A percentile compares a stretch with the other conserved stretches of the same genome.
Evolutionary conservation across 2,329 filamentous ascomycete genomes (phyloP).

Genomic region (Golovinomyces cichoracearum): DNA sequence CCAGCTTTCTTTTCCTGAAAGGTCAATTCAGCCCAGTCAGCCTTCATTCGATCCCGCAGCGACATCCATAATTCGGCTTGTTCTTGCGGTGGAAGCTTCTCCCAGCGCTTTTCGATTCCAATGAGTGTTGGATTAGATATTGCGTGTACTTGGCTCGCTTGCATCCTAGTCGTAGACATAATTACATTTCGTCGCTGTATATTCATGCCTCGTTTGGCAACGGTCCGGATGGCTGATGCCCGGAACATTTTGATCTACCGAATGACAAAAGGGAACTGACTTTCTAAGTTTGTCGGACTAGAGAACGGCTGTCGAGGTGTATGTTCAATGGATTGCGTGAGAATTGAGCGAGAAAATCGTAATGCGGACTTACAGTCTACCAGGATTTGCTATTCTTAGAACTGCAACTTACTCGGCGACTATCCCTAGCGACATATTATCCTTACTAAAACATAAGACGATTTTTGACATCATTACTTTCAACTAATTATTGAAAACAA

Average conservation of each 20-base stretch:
- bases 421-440: too few species aligned
- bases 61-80: slow-evolving; percentile 99
- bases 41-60: slow-evolving; percentile 95
- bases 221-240: background rate
- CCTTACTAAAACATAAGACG: too few species aligned
- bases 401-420: too few species aligned
- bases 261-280: too few species aligned
- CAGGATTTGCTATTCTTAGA: too few species aligned
- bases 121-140: slow-evolving; percentile 94
- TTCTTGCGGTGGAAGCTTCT: slow-evolving; percentile 90
- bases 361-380: too few species aligned
- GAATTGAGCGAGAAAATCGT: too few species aligned
- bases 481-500: too few species aligned
- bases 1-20: slow-evolving; percentile 97
- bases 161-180: background rate
- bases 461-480: too few species aligned
- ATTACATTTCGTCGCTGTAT: background rate
- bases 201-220: background rate
- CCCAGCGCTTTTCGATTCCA: slow-evolving; percentile 99
- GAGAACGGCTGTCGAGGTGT: too few species aligned
- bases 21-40: slow-evolving; percentile 84
- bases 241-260: background rate
- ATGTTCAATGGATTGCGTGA: too few species aligned
- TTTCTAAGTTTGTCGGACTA: too few species aligned
- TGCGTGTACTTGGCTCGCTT: slow-evolving; percentile 37